A percentile compares a stretch with the other conserved stretches of the same genome.
Conservation (phyloP, 306 rosid species). For the Lathyrus sativus region DNA sequence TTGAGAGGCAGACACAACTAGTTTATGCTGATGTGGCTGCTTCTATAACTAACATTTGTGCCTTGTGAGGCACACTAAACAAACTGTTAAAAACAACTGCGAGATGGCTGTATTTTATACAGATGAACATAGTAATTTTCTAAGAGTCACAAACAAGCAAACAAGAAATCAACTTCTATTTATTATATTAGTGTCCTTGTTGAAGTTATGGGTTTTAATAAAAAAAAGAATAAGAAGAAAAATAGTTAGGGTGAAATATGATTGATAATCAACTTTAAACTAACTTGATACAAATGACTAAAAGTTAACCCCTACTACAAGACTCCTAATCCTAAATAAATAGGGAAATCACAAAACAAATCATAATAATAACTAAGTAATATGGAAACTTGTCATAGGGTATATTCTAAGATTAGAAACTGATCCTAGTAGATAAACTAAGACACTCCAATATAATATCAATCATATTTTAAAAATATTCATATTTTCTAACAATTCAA, state of each 20-base stretch:
- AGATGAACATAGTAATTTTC: constrained; percentile 4
- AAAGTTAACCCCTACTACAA: background rate
- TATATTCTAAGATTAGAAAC: background rate
- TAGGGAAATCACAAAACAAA: background rate
- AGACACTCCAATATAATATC: background rate
- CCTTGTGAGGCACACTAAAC: background rate
- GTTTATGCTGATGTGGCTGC: background rate
- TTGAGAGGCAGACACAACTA: background rate
- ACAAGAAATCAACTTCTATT: constrained; percentile 18
- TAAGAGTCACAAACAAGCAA: constrained; percentile 16
- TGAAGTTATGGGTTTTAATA: constrained; percentile 1
- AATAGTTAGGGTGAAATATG: background rate
- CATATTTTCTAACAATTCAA: background rate
- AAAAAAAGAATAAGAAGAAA: constrained; percentile 1
- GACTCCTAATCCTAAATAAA: constrained; percentile 2
- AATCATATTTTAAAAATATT: background rate
- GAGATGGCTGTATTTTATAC: constrained; percentile 10
- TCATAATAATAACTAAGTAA: background rate
- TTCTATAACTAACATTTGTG: background rate
- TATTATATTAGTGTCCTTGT: constrained; percentile 27
- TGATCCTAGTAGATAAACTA: background rate
- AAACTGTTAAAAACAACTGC: too few relatives aligned
- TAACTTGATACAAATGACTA: constrained; percentile 3
- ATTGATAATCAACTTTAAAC: background rate
- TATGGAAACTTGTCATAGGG: background rate